Conservation (phyloP, 306 rosid genomes). For the Casuarina equisetifolia region DNA sequence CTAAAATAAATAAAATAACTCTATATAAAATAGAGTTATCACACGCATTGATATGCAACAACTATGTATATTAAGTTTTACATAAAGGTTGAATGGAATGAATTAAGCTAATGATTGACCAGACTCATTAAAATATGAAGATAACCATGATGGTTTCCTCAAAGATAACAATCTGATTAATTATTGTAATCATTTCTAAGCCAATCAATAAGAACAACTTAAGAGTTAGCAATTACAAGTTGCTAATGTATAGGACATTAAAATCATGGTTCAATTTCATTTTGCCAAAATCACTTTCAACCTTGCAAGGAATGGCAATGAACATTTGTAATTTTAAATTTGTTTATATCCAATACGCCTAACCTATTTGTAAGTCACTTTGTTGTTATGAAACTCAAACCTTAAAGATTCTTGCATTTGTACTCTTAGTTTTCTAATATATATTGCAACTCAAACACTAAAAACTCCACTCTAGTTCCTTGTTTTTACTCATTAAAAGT, state of each 20-base stretch:
- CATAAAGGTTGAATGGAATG: neutral
- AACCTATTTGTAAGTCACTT: slow-evolving; percentile 45
- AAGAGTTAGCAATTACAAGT: slow-evolving; percentile 23
- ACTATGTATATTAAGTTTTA: too few species aligned
- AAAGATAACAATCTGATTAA: slow-evolving; percentile 42
- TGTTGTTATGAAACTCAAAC: too few species aligned
- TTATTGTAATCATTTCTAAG: slow-evolving; percentile 54
- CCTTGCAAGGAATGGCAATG: slow-evolving; percentile 96
- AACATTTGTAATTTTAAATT: slow-evolving; percentile 65
- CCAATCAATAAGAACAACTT: slow-evolving; percentile 22
- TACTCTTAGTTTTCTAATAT: too few species aligned
- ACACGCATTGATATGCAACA: too few species aligned
- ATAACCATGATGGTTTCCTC: slow-evolving; percentile 86
- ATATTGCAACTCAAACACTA: neutral
- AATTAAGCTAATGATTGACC: neutral
- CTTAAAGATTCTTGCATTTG: too few species aligned
- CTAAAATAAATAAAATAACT: too few species aligned
- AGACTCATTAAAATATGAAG: slow-evolving; percentile 62
- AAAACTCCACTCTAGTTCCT: slow-evolving; percentile 1
- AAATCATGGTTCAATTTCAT: neutral
- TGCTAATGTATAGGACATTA: slow-evolving; percentile 10
- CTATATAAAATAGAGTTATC: too few species aligned
- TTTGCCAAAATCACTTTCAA: slow-evolving; percentile 58
- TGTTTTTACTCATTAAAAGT: slow-evolving; percentile 10
- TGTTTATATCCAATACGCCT: slow-evolving; percentile 66